phyloP scores from a whole-genome alignment of 83 land plant genomes.

The Picea abies region DNA sequence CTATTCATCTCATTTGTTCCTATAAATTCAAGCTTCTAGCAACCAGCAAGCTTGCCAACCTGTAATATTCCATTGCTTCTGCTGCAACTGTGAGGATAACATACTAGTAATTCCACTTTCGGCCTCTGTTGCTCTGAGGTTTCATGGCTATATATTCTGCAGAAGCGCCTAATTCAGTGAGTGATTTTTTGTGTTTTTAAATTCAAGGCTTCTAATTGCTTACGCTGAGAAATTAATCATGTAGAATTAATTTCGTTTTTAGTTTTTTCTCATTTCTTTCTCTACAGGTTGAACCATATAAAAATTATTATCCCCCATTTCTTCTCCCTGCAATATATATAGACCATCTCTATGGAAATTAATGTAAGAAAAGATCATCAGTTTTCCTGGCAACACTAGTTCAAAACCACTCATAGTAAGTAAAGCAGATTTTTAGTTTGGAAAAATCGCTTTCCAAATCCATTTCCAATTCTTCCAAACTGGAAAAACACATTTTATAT shows the following conservation, averaged over 20 bases:
- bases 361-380: too few relatives aligned
- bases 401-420: too few relatives aligned
- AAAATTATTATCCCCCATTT: not conserved
- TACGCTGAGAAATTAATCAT: not conserved
- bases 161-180: slow-evolving; percentile 3
- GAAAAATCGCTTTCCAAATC: too few relatives aligned
- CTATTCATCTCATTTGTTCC: not conserved
- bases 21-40: slow-evolving; percentile 3
- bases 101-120: not conserved
- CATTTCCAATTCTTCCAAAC: too few relatives aligned
- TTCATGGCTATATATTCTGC: not conserved
- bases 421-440: too few relatives aligned
- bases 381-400: too few relatives aligned
- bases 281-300: not conserved
- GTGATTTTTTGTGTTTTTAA: not conserved
- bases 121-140: not conserved
- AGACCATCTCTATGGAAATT: too few relatives aligned
- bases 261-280: not conserved
- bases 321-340: too few relatives aligned
- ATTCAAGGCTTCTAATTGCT: not conserved
- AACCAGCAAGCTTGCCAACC: slow-evolving; percentile 1
- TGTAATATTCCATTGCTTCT: slow-evolving; percentile 1
- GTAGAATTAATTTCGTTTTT: not conserved
- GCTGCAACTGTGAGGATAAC: not conserved
- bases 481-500: too few relatives aligned